phyloP scores from a whole-genome alignment of 495 filamentous ascomycete genomes.

The Pyronema omphalodes region DNA sequence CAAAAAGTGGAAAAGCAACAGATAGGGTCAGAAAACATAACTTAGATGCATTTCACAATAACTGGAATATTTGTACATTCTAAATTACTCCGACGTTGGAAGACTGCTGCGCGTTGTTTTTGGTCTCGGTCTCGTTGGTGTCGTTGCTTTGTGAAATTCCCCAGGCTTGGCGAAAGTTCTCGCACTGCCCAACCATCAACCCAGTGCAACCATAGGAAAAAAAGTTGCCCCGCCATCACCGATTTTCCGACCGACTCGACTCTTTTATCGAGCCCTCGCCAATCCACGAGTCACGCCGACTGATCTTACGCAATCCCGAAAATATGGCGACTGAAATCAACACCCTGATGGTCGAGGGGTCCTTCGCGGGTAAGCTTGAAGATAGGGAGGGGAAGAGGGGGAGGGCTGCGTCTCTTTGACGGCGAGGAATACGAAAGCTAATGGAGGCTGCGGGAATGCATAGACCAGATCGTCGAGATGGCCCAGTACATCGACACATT shows the following conservation, averaged over 20 bases:
- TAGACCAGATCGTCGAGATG: constrained; percentile 24
- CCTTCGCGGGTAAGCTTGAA: constrained; percentile 19
- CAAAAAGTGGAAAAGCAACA: neutral
- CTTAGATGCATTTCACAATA: too few species aligned
- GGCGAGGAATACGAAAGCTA: constrained; percentile 4
- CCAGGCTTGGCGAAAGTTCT: neutral
- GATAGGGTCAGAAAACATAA: neutral
- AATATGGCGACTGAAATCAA: constrained; percentile 23
- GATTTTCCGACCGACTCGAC: neutral
- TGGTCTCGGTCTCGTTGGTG: neutral
- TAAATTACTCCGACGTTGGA: neutral
- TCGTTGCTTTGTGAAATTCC: neutral
- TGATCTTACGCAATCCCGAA: constrained; percentile 1
- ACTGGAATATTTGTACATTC: too few species aligned
- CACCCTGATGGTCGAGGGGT: constrained; percentile 24
- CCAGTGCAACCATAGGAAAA: neutral
- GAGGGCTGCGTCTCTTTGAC: neutral
- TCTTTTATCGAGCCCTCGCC: neutral
- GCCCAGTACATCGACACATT: constrained; percentile 22
- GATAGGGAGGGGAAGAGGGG: neutral
- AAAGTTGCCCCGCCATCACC: neutral
- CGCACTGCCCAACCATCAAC: neutral
- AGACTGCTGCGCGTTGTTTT: neutral
- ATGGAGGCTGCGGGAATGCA: constrained; percentile 3
- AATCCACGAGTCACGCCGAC: constrained; percentile 1